A percentile compares a stretch with the other conserved stretches of the same genome.
Conservation (phyloP, 768 basidiomycete genomes). For the Mycena floridula region DNA sequence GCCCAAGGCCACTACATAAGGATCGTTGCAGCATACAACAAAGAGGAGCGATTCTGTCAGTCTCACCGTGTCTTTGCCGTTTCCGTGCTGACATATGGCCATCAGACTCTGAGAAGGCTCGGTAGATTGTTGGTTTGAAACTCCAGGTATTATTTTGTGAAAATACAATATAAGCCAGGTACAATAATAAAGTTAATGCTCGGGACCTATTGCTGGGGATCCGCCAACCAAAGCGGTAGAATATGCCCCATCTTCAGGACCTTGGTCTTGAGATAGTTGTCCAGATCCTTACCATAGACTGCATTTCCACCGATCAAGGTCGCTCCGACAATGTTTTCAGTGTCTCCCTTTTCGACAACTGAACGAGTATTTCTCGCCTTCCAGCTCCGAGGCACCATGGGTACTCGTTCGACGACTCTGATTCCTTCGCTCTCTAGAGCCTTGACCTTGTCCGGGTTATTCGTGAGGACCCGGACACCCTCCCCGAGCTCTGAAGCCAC, state of each 20-base stretch:
- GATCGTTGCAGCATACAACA: too few species aligned
- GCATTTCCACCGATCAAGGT: conserved; percentile 77
- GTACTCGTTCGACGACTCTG: conserved; percentile 72
- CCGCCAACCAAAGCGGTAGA: conserved; percentile 44
- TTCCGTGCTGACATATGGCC: too few species aligned
- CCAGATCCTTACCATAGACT: conserved; percentile 79
- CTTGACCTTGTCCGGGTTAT: conserved; percentile 95
- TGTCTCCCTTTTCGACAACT: conserved; percentile 17
- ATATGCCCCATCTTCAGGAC: conserved; percentile 97
- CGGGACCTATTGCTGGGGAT: conserved; percentile 20
- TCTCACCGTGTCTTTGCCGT: too few species aligned
- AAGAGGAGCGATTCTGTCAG: too few species aligned
- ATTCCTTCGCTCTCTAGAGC: conserved; percentile 85
- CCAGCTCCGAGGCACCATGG: conserved; percentile 96
- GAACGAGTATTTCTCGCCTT: conserved; percentile 23
- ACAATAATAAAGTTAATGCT: too few species aligned
- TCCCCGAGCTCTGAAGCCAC: conserved; percentile 25
- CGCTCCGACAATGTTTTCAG: conserved; percentile 50
- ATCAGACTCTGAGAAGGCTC: too few species aligned
- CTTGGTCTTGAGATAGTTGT: conserved; percentile 94
- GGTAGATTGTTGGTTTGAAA: too few species aligned
- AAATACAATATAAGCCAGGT: too few species aligned
- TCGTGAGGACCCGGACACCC: conserved; percentile 74
- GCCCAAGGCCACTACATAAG: too few species aligned
- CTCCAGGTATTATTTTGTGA: too few species aligned